Evolutionary conservation across 2,329 filamentous ascomycete genomes (phyloP), one percentile per base, ranked within the genome.

Genomic region (Kalmusia sp.): DNA sequence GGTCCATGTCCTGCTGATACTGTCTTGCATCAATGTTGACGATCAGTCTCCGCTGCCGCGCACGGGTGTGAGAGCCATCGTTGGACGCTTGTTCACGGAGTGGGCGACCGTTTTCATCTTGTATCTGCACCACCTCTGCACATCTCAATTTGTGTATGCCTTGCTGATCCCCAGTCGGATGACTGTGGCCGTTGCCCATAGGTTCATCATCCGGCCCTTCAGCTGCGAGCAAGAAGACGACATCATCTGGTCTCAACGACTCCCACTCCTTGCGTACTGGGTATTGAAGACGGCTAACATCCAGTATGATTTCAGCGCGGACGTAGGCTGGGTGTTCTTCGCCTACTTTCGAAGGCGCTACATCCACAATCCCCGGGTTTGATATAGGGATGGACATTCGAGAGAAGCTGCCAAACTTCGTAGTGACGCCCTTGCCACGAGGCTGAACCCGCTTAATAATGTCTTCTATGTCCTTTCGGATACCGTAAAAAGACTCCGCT

Each of bases 401-500:
- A 2, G 93, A 96, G 64, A 91, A 92, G 0, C 95, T 93, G 11
- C 88, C 82, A 68, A 98, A 98, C 4, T 78, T 81, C 0, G 81
- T 76, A 33, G 84, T 88, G 58, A 86, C 84, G n/a, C 88, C 89
- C 31, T 84, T 80, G 34, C 83, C 83, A 53, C 81, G 82, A 19
- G 93, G 93, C 60, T 89, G 86, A 54, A 99, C 77, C 39, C 92
- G 87, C 67, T 90, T 90, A 45, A 98, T 71, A 6, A 89, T 87
- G 41, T 91, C 85, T 70, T 96, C 92, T 52, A 99, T 87, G 70
- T 99, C 92, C 67, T 92, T 93, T 39, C 92, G 87, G 54, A 99
- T 93, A 55, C 92, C 91, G 72, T 96, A 98, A 71, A 98, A 97
- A 0, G 93, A 85, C 73, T 99, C 95, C 53, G 88, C 90, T 34